phyloP scores from a whole-genome alignment of 768 basidiomycete genomes.

The Arthromyces matolae region DNA sequence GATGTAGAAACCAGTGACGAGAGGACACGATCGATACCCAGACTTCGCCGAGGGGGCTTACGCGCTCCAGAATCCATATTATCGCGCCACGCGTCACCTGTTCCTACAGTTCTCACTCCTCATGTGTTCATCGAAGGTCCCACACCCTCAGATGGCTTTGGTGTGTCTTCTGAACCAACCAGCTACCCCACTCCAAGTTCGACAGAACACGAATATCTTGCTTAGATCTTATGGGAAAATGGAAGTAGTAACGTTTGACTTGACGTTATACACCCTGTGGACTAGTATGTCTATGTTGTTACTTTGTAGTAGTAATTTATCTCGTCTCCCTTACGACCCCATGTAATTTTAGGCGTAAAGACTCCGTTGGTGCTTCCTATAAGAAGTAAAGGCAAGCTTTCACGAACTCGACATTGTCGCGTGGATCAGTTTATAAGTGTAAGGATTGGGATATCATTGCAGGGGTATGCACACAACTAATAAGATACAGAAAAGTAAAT shows the following conservation, averaged over 20 bases:
- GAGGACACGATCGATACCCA: slow-evolving; percentile 34
- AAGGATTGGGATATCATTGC: too few relatives aligned
- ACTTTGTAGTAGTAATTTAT: slow-evolving; percentile 2
- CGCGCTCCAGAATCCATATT: slow-evolving; percentile 61
- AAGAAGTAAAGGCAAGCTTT: background rate
- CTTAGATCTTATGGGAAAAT: slow-evolving; percentile 18
- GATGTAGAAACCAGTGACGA: slow-evolving; percentile 34
- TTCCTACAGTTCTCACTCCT: slow-evolving; percentile 11
- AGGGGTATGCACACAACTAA: too few relatives aligned
- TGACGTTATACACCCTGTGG: slow-evolving; percentile 15
- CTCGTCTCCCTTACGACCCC: background rate
- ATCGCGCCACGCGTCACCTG: slow-evolving; percentile 42
- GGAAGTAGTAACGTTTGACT: slow-evolving; percentile 9
- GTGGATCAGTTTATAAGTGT: background rate
- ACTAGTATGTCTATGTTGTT: slow-evolving; percentile 9
- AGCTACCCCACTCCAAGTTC: slow-evolving; percentile 51
- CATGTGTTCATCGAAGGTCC: slow-evolving; percentile 1
- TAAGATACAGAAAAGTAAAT: background rate
- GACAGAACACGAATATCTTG: slow-evolving; percentile 37
- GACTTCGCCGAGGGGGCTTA: slow-evolving; percentile 64
- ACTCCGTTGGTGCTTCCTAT: background rate
- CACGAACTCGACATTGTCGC: background rate
- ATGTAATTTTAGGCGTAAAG: background rate
- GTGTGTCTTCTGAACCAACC: slow-evolving; percentile 24
- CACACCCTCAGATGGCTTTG: slow-evolving; percentile 3